These are phyloP conservation scores for Entoloma clypeatum DNA, from an alignment of 1,284 basidiomycete species.

Conservation along the genomic window DNA sequence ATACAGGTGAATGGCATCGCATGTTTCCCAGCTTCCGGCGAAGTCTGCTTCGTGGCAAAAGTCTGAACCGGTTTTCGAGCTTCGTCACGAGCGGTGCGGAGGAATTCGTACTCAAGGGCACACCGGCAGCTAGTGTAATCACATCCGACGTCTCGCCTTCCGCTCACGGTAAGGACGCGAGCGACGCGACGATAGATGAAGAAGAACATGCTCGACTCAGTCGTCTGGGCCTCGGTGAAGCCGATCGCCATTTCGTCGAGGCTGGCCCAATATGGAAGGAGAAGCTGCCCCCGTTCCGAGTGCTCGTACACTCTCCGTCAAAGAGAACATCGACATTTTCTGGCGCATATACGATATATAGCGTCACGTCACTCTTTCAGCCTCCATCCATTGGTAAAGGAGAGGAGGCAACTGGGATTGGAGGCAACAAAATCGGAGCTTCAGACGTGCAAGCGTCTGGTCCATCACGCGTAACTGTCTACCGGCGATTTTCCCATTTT, in stretches of 20 bases:
- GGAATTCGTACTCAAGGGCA: slow-evolving; percentile 70
- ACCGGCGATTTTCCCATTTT: slow-evolving; percentile 83
- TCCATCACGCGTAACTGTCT: slow-evolving; percentile 62
- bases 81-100: slow-evolving; percentile 86
- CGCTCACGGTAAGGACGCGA: slow-evolving; percentile 23
- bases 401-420: slow-evolving; percentile 24
- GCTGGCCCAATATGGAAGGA: slow-evolving; percentile 71
- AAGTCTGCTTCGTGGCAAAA: slow-evolving; percentile 71
- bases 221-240: slow-evolving; percentile 43
- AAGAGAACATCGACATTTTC: slow-evolving; percentile 64
- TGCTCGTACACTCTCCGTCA: slow-evolving; percentile 77
- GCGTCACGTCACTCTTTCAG: slow-evolving; percentile 71
- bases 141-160: slow-evolving; percentile 4
- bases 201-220: slow-evolving; percentile 35
- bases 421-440: slow-evolving; percentile 8
- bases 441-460: slow-evolving; percentile 23
- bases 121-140: slow-evolving; percentile 22
- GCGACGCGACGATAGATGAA: slow-evolving; percentile 31
- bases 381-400: slow-evolving; percentile 24
- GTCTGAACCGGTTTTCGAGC: slow-evolving; percentile 76
- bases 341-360: slow-evolving; percentile 74
- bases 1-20: slow-evolving; percentile 65
- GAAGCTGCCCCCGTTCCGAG: slow-evolving; percentile 66
- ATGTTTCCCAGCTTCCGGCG: slow-evolving; percentile 65
- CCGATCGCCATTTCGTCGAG: slow-evolving; percentile 71